Conservation (phyloP, 164 flowering plant species). For the Berberis thunbergii region DNA sequence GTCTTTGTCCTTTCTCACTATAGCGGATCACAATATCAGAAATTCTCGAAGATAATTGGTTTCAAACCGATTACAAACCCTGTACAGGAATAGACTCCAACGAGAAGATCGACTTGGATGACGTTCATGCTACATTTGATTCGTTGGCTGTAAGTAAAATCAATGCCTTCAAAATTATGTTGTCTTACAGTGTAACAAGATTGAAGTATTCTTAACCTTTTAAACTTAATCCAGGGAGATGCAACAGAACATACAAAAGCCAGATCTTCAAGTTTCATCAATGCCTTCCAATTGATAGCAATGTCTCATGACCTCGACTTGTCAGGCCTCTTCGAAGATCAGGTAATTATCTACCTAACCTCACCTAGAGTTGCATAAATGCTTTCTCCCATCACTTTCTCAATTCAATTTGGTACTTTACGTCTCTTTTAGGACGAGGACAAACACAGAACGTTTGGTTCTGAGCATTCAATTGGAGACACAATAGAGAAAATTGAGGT, state of each 20-base stretch:
- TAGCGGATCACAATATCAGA: constrained; percentile 58
- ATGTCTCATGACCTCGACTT: constrained; percentile 36
- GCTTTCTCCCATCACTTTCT: neutral
- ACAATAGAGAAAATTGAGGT: constrained; percentile 63
- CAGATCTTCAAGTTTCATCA: constrained; percentile 27
- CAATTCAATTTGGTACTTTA: neutral
- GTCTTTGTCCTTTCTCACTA: constrained; percentile 5
- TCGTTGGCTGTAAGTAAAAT: constrained; percentile 27
- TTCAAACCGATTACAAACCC: constrained; percentile 42
- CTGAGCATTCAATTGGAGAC: constrained; percentile 43
- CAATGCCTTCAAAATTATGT: neutral
- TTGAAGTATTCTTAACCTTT: neutral
- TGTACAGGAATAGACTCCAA: constrained; percentile 21
- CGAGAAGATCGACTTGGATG: constrained; percentile 30
- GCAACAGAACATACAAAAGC: constrained; percentile 10
- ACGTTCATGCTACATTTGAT: constrained; percentile 38
- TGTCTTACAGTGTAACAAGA: neutral
- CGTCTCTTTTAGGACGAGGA: constrained; percentile 29
- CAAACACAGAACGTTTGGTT: constrained; percentile 44
- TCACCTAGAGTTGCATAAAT: neutral
- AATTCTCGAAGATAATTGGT: constrained; percentile 59
- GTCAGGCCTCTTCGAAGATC: constrained; percentile 41
- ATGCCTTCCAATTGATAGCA: constrained; percentile 44
- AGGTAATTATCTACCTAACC: constrained; percentile 25
- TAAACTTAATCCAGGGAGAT: constrained; percentile 17